phyloP scores from a whole-genome alignment of 805 yeast genomes.

The Candida stauntonica region DNA sequence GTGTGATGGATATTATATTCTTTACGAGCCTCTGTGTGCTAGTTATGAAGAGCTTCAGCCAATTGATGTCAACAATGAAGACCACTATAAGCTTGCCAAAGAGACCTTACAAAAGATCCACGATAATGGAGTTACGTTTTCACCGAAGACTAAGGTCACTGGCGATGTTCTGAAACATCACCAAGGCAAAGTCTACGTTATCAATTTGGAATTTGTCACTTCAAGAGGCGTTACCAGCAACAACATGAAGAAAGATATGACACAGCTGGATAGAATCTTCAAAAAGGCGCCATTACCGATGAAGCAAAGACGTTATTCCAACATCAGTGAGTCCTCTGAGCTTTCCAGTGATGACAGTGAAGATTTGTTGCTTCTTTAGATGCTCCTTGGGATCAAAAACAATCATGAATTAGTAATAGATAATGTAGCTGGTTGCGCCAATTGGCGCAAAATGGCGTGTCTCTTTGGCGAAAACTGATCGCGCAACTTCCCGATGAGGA shows the following conservation, averaged over 20 bases:
- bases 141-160: slow-evolving; percentile 15
- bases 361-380: background rate
- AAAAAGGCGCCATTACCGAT: slow-evolving; percentile 1
- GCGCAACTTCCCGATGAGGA: slow-evolving; percentile 3
- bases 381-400: too few relatives aligned
- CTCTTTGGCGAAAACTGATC: background rate
- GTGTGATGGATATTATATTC: slow-evolving; percentile 25
- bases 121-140: slow-evolving; percentile 19
- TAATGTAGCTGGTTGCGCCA: background rate
- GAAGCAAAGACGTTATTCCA: background rate
- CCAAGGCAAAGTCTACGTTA: slow-evolving; percentile 18
- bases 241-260: slow-evolving; percentile 14
- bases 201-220: slow-evolving; percentile 24
- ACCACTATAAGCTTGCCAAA: slow-evolving; percentile 17
- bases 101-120: slow-evolving; percentile 20
- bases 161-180: slow-evolving; percentile 18
- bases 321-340: background rate
- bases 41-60: slow-evolving; percentile 15
- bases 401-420: too few relatives aligned
- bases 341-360: background rate
- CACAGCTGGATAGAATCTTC: slow-evolving; percentile 16
- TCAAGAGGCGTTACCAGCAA: background rate
- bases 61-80: slow-evolving; percentile 8
- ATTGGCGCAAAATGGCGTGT: background rate
- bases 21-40: slow-evolving; percentile 22